phyloP scores from a whole-genome alignment of 1,139 yeast genomes.

The Saccharomycopsis phalli region DNA sequence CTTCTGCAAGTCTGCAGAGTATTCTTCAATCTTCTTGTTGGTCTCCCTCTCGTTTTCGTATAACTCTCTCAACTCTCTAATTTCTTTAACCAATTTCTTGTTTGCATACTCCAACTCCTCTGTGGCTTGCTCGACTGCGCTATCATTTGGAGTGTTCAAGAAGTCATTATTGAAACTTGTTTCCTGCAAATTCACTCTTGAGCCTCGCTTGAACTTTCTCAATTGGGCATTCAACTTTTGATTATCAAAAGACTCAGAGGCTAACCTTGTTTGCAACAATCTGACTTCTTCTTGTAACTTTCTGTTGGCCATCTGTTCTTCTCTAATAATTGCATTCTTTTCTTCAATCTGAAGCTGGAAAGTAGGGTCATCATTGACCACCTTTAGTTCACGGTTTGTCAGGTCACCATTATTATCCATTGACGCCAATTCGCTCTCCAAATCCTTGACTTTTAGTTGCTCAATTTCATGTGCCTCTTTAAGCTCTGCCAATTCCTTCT shows the following conservation, averaged over 20 bases:
- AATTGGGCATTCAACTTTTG: constrained; percentile 37
- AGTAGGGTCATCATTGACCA: constrained; percentile 40
- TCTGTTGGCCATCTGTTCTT: constrained; percentile 44
- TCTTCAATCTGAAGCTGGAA: constrained; percentile 47
- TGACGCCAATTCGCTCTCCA: constrained; percentile 7
- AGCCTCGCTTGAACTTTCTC: constrained; percentile 28
- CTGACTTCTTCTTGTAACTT: constrained; percentile 50
- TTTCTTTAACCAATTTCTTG: constrained; percentile 30
- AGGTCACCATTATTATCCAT: constrained; percentile 39
- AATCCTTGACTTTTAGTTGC: constrained; percentile 21
- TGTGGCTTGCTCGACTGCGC: too few species aligned
- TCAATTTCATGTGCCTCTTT: constrained; percentile 23
- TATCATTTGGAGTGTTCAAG: constrained; percentile 4
- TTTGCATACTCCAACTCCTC: constrained; percentile 12
- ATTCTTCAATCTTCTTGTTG: constrained; percentile 27
- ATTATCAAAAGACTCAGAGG: constrained; percentile 45
- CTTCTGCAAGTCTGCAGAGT: constrained; percentile 26
- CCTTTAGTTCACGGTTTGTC: constrained; percentile 22
- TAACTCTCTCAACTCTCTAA: constrained; percentile 32
- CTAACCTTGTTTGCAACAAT: constrained; percentile 46
- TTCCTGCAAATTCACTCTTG: constrained; percentile 21
- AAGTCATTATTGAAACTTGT: constrained; percentile 19
- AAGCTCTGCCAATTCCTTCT: constrained; percentile 23
- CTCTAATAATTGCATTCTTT: constrained; percentile 40
- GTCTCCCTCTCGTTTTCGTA: constrained; percentile 29